These are phyloP conservation scores for Aspergillus niger DNA, from an alignment of 2,329 filamentous ascomycete genomes.

Conservation along the genomic window DNA sequence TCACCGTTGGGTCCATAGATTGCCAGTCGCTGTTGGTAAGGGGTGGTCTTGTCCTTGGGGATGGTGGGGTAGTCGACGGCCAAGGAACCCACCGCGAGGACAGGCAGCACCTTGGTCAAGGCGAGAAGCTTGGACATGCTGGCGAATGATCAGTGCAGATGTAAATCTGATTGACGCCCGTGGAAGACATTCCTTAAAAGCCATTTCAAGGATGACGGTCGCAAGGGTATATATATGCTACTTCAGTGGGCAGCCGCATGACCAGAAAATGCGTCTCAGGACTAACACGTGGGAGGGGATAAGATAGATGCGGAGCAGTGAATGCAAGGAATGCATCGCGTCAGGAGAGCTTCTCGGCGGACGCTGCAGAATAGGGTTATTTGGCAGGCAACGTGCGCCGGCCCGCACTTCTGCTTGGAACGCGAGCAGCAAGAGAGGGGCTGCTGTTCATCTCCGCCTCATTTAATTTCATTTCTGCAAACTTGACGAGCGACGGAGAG, in stretches of 20 bases:
- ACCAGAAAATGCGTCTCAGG: background rate
- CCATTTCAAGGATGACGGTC: background rate
- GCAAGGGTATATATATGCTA: background rate
- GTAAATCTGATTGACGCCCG: background rate
- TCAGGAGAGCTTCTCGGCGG: background rate
- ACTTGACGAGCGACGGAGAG: background rate
- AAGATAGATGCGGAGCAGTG: background rate
- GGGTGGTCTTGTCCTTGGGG: conserved; percentile 55
- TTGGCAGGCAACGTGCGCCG: conserved; percentile 1
- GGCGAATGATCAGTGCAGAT: background rate
- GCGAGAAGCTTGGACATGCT: background rate
- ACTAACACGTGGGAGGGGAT: background rate
- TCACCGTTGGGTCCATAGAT: conserved; percentile 53
- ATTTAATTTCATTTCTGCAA: background rate
- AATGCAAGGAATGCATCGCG: background rate
- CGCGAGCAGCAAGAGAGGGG: background rate
- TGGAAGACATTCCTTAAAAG: background rate
- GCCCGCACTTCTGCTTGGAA: background rate
- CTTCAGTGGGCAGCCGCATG: background rate
- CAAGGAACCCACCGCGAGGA: conserved; percentile 27
- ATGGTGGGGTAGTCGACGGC: conserved; percentile 47
- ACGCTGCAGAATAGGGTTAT: background rate
- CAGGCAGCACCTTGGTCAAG: conserved; percentile 27
- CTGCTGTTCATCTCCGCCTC: too few species aligned
- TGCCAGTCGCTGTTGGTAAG: conserved; percentile 57